Conservation (phyloP, 148 eudicot species). For the Rhododendron molle region DNA sequence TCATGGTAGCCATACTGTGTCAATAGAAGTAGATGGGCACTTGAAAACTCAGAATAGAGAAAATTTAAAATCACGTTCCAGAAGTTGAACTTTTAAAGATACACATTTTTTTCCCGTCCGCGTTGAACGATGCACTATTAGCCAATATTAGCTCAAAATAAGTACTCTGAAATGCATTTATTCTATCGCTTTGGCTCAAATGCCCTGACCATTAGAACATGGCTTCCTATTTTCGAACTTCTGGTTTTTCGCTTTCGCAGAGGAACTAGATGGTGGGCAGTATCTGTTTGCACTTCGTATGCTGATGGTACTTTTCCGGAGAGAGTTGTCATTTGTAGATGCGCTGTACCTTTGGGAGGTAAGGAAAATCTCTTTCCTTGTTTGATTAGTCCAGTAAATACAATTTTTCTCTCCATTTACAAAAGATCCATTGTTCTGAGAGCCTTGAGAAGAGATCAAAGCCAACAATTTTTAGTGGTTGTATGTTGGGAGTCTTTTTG, state of each 20-base stretch:
- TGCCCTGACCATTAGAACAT: neutral
- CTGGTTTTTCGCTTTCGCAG: constrained; percentile 35
- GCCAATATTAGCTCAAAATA: neutral
- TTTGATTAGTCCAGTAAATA: neutral
- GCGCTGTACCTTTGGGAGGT: constrained; percentile 97
- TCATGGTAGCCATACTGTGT: too few relatives aligned
- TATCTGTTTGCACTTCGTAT: constrained; percentile 94
- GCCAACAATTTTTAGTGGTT: neutral
- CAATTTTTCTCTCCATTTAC: neutral
- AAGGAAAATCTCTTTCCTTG: constrained; percentile 9
- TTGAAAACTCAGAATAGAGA: too few relatives aligned
- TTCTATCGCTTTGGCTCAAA: neutral
- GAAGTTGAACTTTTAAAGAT: too few relatives aligned
- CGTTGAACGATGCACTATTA: neutral
- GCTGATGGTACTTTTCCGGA: constrained; percentile 94
- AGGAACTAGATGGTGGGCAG: constrained; percentile 92
- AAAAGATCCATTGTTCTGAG: neutral
- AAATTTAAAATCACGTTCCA: too few relatives aligned
- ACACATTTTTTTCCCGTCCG: neutral
- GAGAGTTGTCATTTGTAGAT: constrained; percentile 87
- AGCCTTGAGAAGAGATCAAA: neutral
- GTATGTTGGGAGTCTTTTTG: neutral
- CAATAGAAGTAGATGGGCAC: too few relatives aligned
- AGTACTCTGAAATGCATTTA: neutral
- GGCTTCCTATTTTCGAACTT: neutral